Evolutionary conservation across 139 green algal genomes (phyloP), one percentile per base, ranked within the genome.

Genomic region (Chlorella sp.): DNA sequence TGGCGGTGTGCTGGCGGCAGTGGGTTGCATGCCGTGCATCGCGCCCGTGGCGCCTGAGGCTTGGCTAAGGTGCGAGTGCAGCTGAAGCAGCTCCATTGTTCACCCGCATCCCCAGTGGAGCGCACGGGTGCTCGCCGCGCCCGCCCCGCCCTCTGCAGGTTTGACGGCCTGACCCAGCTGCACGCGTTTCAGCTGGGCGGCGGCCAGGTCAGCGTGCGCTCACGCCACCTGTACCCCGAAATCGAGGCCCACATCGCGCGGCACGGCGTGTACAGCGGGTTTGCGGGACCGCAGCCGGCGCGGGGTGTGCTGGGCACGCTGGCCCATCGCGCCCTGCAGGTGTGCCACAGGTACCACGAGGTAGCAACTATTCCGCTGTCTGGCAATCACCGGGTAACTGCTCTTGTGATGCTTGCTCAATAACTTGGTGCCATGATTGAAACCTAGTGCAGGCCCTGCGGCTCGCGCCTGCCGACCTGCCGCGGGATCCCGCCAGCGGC

Each of bases 91-190:
- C n/a, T n/a, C n/a, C n/a, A n/a, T n/a, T n/a, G n/a, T n/a, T 68
- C 60, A 68, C 11, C 20, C 60, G 30, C 62, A 69, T 30, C 3
- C 62, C 13, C 3, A 28, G n/a, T 38, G 4, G 28, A 38, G 28
- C 62, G 16, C 9, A 28, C 28, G 62, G 30, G 62, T 16, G 11
- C 20, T 3, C 28, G 30, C 62, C 2, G 28, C 62, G 28, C 11
- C 34, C 67, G 3, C 67, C n/a, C 65, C 65, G 32, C 20, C 26
- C 14, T 38, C 20, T 30, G 41, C 26, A 78, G 72, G 72, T 78
- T 78, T 78, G 72, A 78, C 44, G 72, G 72, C 28, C 43, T 78
- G 5, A 78, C 72, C 28, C 72, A 78, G 72, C 72, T 78, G 43
- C 72, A 78, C 34, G 67, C n/a, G 34, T 73, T 41, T 14, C 16